Base-by-base conservation (phyloP, 2,329 filamentous ascomycete species). In the Microdochium paspali region DNA sequence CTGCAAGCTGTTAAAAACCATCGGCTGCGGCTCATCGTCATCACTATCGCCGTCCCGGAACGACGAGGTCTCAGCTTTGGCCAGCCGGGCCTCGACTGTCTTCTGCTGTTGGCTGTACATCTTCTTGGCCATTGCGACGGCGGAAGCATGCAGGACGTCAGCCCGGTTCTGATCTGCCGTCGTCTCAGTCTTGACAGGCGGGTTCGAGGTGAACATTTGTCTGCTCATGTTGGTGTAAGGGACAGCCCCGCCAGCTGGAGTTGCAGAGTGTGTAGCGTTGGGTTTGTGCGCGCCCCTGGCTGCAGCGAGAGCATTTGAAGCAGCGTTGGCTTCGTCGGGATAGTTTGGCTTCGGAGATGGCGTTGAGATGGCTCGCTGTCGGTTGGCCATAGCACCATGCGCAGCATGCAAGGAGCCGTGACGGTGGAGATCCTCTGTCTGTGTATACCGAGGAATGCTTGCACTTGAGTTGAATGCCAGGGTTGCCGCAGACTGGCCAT, bases 81-180 rank as follows among this genome's bases (percentile, higher is more conserved):
- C 59, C 46, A 69, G 69, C 52, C 67, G 71, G 25, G 70, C 66
- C 51, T 81, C 76, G 1, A 77, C 70, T 50, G 74, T 75, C 51
- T 76, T 78, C 51, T 87, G 80, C 55, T 89, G 83, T 28, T 79
- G 71, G 10, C 72, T 78, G 60, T 90, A 95, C 82, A 95, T 91
- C 55, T 85, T 80, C 65, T 84, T 86, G 6, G 90, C 90, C 89
- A 96, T 95, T 10, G 86, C 87, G 3, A 95, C 72, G 2, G 90
- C 89, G 20, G 89, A 91, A 25, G 89, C 87, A 53, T 84, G 85
- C 2, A 95, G 70, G 4, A 82, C 80, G 54, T 89, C 85, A 42
- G 83, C 78, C 49, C 78, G 80, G 51, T 78, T 82, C 62, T 82
- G 77, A 58, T 95, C 89, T 35, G n/a, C n/a, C n/a, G 93, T 84